phyloP scores from a whole-genome alignment of 495 filamentous ascomycete species.

The Penicillium bialowiezense region DNA sequence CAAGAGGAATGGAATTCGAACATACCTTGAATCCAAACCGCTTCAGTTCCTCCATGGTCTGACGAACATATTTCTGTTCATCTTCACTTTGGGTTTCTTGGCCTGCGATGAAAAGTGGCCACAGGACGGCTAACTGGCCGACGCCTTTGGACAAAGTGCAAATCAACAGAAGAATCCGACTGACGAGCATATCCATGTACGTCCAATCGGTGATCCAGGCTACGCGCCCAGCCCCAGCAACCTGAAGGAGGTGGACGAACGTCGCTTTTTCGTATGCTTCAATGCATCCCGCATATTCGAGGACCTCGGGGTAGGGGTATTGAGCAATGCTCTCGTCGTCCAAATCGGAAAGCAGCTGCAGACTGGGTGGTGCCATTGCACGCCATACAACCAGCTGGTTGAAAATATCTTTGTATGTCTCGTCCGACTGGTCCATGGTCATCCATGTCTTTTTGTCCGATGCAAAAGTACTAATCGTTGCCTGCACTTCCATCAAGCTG shows the following conservation, averaged over 20 bases:
- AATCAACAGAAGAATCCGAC: constrained; percentile 33
- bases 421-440: constrained; percentile 31
- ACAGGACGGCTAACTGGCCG: constrained; percentile 35
- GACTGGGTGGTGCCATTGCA: constrained; percentile 26
- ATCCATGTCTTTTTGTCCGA: constrained; percentile 34
- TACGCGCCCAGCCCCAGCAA: constrained; percentile 33
- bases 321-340: constrained; percentile 29
- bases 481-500: constrained; percentile 41
- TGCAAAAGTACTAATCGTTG: constrained; percentile 36
- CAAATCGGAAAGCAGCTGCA: constrained; percentile 30
- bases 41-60: constrained; percentile 36
- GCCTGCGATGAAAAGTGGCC: constrained; percentile 40
- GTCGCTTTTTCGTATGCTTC: constrained; percentile 44
- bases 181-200: constrained; percentile 31
- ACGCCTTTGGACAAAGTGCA: constrained; percentile 36
- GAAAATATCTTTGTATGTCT: constrained; percentile 33
- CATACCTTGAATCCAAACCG: constrained; percentile 38
- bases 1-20: not conserved
- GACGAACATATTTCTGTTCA: constrained; percentile 34
- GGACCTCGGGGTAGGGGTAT: constrained; percentile 31
- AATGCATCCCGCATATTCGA: constrained; percentile 40
- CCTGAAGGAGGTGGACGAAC: constrained; percentile 34
- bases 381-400: constrained; percentile 34
- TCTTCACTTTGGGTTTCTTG: constrained; percentile 33
- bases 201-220: constrained; percentile 25